Percentiles rank a stretch among this genome's conserved stretches.
Evolutionary conservation across 2,329 filamentous ascomycete species (phyloP).

Genomic region (Diaporthe sp.): DNA sequence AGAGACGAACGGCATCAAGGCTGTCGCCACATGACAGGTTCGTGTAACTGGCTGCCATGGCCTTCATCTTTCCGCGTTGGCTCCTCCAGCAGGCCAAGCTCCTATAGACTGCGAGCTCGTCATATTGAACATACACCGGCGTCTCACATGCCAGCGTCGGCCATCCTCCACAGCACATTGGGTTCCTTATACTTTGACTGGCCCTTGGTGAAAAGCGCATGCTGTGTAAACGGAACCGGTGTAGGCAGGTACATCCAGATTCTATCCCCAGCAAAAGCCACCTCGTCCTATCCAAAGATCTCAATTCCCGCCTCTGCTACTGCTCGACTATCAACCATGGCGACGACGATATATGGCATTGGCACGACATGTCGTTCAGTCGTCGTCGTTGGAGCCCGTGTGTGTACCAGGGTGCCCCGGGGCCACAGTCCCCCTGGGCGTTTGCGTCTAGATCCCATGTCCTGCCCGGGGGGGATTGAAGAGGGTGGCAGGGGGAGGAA

Average conservation of each 20-base stretch:
- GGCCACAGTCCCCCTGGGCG: constrained; percentile 23
- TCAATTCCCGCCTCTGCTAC: background rate
- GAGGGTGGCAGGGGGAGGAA: background rate
- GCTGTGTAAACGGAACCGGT: background rate
- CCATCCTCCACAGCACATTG: background rate
- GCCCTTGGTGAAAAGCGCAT: background rate
- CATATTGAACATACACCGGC: background rate
- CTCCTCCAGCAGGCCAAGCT: background rate
- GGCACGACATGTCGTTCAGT: constrained; percentile 28
- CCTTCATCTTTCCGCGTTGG: background rate
- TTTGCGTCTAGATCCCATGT: constrained; percentile 35
- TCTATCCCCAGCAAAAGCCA: background rate
- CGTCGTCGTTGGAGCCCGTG: constrained; percentile 34
- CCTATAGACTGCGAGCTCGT: background rate
- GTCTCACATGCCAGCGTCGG: constrained; percentile 9
- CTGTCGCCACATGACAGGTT: background rate
- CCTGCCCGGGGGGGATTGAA: constrained; percentile 10
- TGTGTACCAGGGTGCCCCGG: constrained; percentile 23
- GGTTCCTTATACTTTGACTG: background rate
- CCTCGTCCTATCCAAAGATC: background rate
- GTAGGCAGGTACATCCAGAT: background rate
- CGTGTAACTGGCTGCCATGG: background rate
- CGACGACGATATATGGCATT: background rate
- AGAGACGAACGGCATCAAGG: background rate
- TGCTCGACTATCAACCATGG: background rate